Evolutionary conservation across 495 filamentous ascomycete genomes (phyloP), one percentile per base, ranked within the genome.

Genomic region (Massariosphaeria phaeospora): DNA sequence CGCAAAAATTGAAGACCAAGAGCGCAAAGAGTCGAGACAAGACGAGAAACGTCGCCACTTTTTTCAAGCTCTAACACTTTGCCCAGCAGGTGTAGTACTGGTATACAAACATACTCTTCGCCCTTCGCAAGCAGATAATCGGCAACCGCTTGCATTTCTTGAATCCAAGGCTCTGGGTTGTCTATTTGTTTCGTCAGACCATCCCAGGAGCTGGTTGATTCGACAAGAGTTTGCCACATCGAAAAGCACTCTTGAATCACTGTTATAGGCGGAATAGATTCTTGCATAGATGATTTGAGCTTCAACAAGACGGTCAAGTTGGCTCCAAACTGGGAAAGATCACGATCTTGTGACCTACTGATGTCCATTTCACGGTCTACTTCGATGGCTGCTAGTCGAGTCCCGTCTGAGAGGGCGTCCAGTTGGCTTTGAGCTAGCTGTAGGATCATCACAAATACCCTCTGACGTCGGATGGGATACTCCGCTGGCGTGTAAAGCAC

Each of bases 41-140:
- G 66, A 5, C 26, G 26, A 3, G 56, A 56, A 9, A 40, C 5
- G 27, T 66, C 51, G 7, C 13, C 12, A 29, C 79, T 67, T 9
- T 70, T 65, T 42, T 80, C 78, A n/a, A 85, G 72, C 24, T 77
- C 77, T 6, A 77, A 72, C 18, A 89, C 66, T 25, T 74, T 73
- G 1, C 71, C 58, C 1, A 73, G 68, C 15, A 86, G 62, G 26
- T 75, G 71, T 8, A 83, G 66, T 51, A 75, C 72, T 11, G 66
- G 61, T 18, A 77, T 44, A 40, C 69, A 61, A 12, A 62, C 45
- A 9, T 61, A 46, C 54, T 74, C 77, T 10, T 79, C 69, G 2
- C 89, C 89, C 51, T 85, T 85, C 63, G 91, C 84, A 29, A 84
- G 83, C 1, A 88, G 75, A 60, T 86, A 94, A 48, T 95, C 85